Base-by-base conservation (phyloP, 1,139 yeast genomes). In the Zygoascus sp. region DNA sequence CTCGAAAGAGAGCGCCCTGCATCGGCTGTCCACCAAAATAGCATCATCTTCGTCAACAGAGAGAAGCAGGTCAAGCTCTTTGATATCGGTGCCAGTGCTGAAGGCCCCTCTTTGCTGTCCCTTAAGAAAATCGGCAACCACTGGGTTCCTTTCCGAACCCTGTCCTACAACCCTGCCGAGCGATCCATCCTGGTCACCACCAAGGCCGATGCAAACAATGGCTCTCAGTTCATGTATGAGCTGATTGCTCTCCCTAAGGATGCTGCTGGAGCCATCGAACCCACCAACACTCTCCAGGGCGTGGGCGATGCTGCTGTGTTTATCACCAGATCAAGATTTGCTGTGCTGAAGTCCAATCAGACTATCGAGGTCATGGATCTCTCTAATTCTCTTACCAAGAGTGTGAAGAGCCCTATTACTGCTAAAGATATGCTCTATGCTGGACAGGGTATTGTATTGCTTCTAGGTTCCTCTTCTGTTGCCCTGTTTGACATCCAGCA, bases 1-100 rank as follows among this genome's bases (percentile, higher is more conserved):
- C 76, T 94, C 53, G 97, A 89, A 66, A 83, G 98, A 63, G 99
- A 94, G 74, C 81, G 98, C 66, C 98, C 98, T 19, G 96, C 97
- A 17, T 78, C 79, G 59, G 72, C 89, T 3, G 66, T 83, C 36
- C 80, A 79, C 69, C 94, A 85, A 63, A 79, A 75, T 65, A 77
- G 75, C 54, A 69, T 94, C 57, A 79, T 76, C 56, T 92, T 76
- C 62, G 81, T 90, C 58, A 89, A 88, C 68, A 77, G 80, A 52
- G 96, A 89, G 62, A 88, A 85, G 64, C 95, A 85, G 66, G 82
- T 94, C 49, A 95, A 87, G 67, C 72, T 79, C 47, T 88, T 77
- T 61, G 94, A 87, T 61, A 83, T 79, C 62, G 75, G 72, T 50
- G 70, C 72, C 48, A 73, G 74, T 45, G 38, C 44, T 22, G 85